phyloP scores from a whole-genome alignment of 495 filamentous ascomycete species.

The Xylaria nigripes region DNA sequence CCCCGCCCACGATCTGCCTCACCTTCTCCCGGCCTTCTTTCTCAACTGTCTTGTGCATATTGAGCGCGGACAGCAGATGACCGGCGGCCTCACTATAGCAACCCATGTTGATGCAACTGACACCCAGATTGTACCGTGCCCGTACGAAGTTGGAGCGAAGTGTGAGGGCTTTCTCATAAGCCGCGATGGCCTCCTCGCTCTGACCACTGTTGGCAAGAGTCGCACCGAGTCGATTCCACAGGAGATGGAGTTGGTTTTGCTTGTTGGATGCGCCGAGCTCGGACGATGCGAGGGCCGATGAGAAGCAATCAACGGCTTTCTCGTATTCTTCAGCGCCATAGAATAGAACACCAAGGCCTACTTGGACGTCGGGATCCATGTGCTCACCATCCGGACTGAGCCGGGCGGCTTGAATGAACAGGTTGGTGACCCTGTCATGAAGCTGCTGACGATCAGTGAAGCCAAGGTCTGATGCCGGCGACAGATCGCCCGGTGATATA shows the following conservation, averaged over 20 bases:
- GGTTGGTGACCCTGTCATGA: conserved; percentile 78
- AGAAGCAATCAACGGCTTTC: conserved; percentile 98
- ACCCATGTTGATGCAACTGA: conserved; percentile 94
- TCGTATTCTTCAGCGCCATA: conserved; percentile 97
- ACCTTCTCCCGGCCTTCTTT: conserved; percentile 74
- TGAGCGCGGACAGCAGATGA: conserved; percentile 84
- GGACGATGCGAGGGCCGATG: conserved; percentile 71
- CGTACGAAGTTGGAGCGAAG: conserved; percentile 93
- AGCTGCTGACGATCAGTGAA: conserved; percentile 88
- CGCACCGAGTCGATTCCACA: conserved; percentile 96
- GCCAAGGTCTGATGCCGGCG: conserved; percentile 64
- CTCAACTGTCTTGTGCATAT: conserved; percentile 96
- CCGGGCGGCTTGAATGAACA: conserved; percentile 88
- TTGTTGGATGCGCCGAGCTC: conserved; percentile 72
- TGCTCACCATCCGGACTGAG: conserved; percentile 75
- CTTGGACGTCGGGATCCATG: conserved; percentile 98
- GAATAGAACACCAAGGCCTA: conserved; percentile 93
- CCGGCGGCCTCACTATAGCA: conserved; percentile 88
- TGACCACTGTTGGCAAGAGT: conserved; percentile 92
- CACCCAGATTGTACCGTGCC: conserved; percentile 92
- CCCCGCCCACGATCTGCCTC: conserved; percentile 65
- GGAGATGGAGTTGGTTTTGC: conserved; percentile 70
- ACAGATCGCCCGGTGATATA: conserved; percentile 57
- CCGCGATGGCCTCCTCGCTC: conserved; percentile 89
- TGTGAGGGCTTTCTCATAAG: conserved; percentile 84